These are phyloP conservation scores for Trametes punicea DNA, from an alignment of 768 basidiomycete species.

Conservation along the genomic window DNA sequence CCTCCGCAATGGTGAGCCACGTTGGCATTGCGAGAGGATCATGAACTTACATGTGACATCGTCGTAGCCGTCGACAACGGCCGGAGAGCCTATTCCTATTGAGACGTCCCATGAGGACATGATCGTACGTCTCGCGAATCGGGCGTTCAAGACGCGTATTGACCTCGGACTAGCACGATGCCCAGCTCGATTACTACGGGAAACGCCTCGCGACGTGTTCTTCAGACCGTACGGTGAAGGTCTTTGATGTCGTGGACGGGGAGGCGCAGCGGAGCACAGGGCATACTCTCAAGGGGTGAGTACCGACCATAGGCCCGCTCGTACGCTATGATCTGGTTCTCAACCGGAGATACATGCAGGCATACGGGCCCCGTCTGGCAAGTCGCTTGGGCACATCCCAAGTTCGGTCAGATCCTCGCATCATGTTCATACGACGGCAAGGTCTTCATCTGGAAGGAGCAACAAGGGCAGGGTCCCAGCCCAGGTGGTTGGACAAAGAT, in stretches of 20 bases:
- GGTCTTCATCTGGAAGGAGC: conserved; percentile 98
- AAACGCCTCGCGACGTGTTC: conserved; percentile 96
- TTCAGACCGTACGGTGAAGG: conserved; percentile 90
- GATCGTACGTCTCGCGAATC: conserved; percentile 63
- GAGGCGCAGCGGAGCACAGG: conserved; percentile 65
- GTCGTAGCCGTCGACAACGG: conserved; percentile 19
- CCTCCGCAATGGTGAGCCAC: no score
- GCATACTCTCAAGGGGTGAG: conserved; percentile 79
- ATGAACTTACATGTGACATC: neutral
- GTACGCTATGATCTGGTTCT: neutral
- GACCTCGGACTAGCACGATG: conserved; percentile 74
- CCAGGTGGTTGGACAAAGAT: conserved; percentile 84
- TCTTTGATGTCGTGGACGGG: conserved; percentile 92
- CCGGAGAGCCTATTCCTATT: conserved; percentile 60
- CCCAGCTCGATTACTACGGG: conserved; percentile 97
- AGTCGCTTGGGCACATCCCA: conserved; percentile 97
- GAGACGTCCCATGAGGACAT: conserved; percentile 98
- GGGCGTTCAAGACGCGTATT: conserved; percentile 9
- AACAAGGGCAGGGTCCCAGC: conserved; percentile 50
- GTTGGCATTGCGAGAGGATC: no score
- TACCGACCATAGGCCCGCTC: neutral
- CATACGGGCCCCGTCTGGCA: conserved; percentile 99
- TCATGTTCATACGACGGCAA: conserved; percentile 99
- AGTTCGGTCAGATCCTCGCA: conserved; percentile 93
- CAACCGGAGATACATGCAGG: conserved; percentile 73